Percentiles rank a stretch among this genome's conserved stretches.
phyloP scores from a whole-genome alignment of 139 green algal species.

The Trebouxia sp. region DNA sequence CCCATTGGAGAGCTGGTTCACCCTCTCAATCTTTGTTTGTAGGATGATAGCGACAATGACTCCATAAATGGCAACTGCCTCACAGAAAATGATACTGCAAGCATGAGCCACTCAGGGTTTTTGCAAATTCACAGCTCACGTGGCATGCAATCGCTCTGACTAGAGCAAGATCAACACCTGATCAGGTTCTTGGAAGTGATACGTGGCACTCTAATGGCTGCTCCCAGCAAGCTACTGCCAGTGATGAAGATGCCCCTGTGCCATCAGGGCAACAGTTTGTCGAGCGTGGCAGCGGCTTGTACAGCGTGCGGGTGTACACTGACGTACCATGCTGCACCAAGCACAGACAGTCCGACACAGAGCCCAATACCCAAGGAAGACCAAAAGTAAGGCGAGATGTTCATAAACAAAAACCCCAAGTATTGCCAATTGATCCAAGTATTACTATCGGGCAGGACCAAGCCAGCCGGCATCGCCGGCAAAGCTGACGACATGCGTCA shows the following conservation, averaged over 20 bases:
- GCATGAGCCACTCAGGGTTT: background rate
- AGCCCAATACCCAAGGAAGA: constrained; percentile 79
- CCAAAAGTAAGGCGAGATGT: constrained; percentile 94
- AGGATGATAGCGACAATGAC: constrained; percentile 99
- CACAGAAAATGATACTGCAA: constrained; percentile 98
- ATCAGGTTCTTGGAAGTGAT: constrained; percentile 99
- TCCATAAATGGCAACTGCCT: constrained; percentile 99
- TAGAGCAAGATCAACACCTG: constrained; percentile 62
- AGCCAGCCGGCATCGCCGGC: background rate
- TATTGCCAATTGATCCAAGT: constrained; percentile 82
- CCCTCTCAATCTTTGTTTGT: constrained; percentile 90
- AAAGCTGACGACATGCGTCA: background rate
- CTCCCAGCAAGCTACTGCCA: constrained; percentile 93
- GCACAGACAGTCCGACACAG: constrained; percentile 89
- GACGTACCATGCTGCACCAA: constrained; percentile 92
- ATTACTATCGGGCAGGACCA: constrained; percentile 18
- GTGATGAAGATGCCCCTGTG: constrained; percentile 99
- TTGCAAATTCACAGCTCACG: background rate
- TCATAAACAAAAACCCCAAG: constrained; percentile 78
- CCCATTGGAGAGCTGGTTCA: constrained; percentile 37
- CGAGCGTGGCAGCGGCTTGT: too few relatives aligned
- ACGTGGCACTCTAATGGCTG: constrained; percentile 88
- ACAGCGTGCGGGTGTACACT: too few relatives aligned
- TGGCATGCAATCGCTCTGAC: background rate
- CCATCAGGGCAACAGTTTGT: background rate